Conservation (phyloP, 345 rosid species). For the Ricinus communis region DNA sequence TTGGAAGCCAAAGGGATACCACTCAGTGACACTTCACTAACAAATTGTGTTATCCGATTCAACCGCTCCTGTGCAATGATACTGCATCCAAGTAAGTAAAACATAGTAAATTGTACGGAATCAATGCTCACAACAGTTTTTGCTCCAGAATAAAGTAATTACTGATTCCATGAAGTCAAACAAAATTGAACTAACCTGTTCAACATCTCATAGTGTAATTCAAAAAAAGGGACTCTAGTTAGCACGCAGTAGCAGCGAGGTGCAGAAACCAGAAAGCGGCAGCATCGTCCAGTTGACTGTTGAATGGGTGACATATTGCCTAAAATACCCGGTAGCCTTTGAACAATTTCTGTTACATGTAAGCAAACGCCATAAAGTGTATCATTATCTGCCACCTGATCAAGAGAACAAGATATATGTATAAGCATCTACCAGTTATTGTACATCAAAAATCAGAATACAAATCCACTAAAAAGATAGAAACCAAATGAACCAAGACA, state of each 20-base stretch:
- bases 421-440: slow-evolving; percentile 15
- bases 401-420: slow-evolving; percentile 19
- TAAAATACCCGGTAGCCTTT: slow-evolving; percentile 80
- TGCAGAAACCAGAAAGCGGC: slow-evolving; percentile 85
- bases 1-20: slow-evolving; percentile 42
- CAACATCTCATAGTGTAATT: slow-evolving; percentile 91
- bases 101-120: slow-evolving; percentile 19
- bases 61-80: slow-evolving; percentile 97
- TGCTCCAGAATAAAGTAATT: not conserved
- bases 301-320: slow-evolving; percentile 57
- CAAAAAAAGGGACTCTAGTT: slow-evolving; percentile 92
- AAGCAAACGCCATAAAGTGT: slow-evolving; percentile 94
- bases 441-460: not conserved
- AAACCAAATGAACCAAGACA: not conserved
- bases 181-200: slow-evolving; percentile 62
- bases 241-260: slow-evolving; percentile 98
- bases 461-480: no score
- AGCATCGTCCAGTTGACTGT: slow-evolving; percentile 51
- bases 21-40: slow-evolving; percentile 67
- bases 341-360: slow-evolving; percentile 87
- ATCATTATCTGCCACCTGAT: slow-evolving; percentile 87
- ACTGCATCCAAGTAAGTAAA: slow-evolving; percentile 58
- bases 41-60: slow-evolving; percentile 80
- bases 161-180: slow-evolving; percentile 18
- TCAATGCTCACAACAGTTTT: slow-evolving; percentile 10